Evolutionary conservation across 148 eudicot species (phyloP), one percentile per base, ranked within the genome.

Genomic region (Vaccinium darrowii): DNA sequence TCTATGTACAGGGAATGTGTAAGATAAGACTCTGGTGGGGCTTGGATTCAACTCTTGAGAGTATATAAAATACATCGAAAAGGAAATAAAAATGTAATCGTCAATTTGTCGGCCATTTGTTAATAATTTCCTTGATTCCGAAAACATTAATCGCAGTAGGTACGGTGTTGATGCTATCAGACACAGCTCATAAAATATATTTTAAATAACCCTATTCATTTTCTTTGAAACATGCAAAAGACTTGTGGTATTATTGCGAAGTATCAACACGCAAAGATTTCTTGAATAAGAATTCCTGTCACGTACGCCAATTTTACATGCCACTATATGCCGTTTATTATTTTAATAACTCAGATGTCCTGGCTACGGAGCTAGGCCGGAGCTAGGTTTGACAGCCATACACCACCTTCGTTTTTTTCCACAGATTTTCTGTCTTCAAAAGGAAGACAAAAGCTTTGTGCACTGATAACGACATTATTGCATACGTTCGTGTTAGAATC

Each of bases 51-150:
- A 67, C 73, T 27, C 73, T 67, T 67, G 73, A 67, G 73, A 67
- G 5, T 67, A 23, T 67, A 23, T 67, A 67, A 67, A 11, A 67
- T 15, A 5, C 15, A 10, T 23, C 5, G 12, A 12, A 8, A 67
- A 11, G 33, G 33, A 67, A 67, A 67, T 67, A 2, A 25, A 27
- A 12, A 67, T 23, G 36, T 25, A 63, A 10, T 63, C 33, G 73
- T 67, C 73, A 67, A 67, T 67, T 67, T 67, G 73, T 67, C 73
- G 73, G 73, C 73, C 73, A 67, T 67, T 67, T 67, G 15, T 67
- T 67, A 25, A 67, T 33, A 25, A 67, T 67, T 67, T 67, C 2
- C 73, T 67, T 67, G 33, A 23, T 67, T 67, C 11, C 16, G 73
- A 67, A 25, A 27, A 67, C 15, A 67, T 67, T 67, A 67, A 11